phyloP scores from a whole-genome alignment of 441 rosid species.

The Populus hybrid region DNA sequence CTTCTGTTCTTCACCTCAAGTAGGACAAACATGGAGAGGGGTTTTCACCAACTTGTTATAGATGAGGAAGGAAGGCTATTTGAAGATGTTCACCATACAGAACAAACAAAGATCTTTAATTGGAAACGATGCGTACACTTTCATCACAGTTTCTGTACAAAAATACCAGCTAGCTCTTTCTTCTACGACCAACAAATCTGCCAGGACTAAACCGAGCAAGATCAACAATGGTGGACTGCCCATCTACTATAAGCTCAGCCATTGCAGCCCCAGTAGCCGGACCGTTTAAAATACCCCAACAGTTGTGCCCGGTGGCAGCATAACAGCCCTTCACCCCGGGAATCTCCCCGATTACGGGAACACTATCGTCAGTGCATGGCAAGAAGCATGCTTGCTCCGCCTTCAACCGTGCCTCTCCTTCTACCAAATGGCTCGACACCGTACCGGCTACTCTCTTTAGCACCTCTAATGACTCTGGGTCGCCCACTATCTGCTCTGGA shows the following conservation, averaged over 20 bases:
- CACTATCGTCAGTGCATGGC: slow-evolving; percentile 67
- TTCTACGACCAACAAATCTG: slow-evolving; percentile 43
- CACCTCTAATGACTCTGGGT: slow-evolving; percentile 57
- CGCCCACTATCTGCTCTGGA: slow-evolving; percentile 50
- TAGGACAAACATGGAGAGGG: too few species aligned
- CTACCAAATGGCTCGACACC: slow-evolving; percentile 50
- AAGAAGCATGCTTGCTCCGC: slow-evolving; percentile 90
- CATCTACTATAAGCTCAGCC: slow-evolving; percentile 71
- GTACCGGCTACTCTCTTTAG: slow-evolving; percentile 63
- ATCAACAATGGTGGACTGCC: slow-evolving; percentile 54
- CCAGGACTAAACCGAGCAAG: slow-evolving; percentile 65
- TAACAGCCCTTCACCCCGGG: slow-evolving; percentile 66
- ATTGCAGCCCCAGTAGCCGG: slow-evolving; percentile 82
- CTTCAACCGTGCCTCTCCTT: slow-evolving; percentile 41
- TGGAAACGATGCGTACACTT: background rate
- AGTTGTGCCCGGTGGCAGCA: slow-evolving; percentile 75
- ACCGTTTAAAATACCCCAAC: slow-evolving; percentile 89
- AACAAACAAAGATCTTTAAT: background rate
- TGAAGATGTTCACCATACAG: background rate
- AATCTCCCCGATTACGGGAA: slow-evolving; percentile 72
- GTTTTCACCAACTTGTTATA: background rate
- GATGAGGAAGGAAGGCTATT: background rate
- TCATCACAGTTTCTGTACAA: background rate
- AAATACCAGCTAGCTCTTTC: background rate
- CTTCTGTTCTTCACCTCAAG: too few species aligned